Evolutionary conservation across 1,284 basidiomycete species (phyloP), one percentile per base, ranked within the genome.

Genomic region (Puccinia triticina): DNA sequence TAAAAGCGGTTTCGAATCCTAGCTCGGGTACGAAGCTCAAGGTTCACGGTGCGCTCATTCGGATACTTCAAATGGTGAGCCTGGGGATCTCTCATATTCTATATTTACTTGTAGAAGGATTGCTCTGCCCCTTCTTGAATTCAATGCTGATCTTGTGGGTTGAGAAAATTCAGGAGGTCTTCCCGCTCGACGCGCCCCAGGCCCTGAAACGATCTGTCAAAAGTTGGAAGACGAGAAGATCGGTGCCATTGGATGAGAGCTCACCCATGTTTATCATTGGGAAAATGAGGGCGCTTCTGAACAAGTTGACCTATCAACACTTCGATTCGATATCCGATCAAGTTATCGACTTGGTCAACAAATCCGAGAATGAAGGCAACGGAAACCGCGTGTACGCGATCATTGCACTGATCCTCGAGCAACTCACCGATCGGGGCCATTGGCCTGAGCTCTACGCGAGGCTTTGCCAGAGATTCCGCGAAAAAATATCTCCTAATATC

Each of bases 391-490:
- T 98, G 85, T 95, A 96, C 85, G 93, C 98, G 86, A 48, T 72
- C 26, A 48, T 72, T n/a, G 92, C 92, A 84, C 92, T 98, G 78
- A 94, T 98, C 67, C 97, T 98, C 88, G 95, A 98, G 88, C 96
- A 96, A 90, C 95, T 95, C 5, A 97, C 94, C 32, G 94, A 96
- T 88, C 95, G 98, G 88, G 94, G 94, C n/a, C 91, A 92, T 50
- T 97, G 94, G 93, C 95, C 93, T 18, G 93, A 94, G 89, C 96
- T 98, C 94, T 98, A 98, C 87, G 96, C 96, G 37, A 92, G 93
- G 74, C 89, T 99, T 71, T 98, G 95, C 87, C 90, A 93, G 84
- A 94, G 95, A 90, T 93, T 98, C 90, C 93, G 94, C 91, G 93
- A 94, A 87, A 91, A 91, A 86, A 92, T 98, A 85, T 94, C 92